Evolutionary conservation across 768 basidiomycete genomes (phyloP), one percentile per base, ranked within the genome.

Genomic region (Phanerodontia chrysosporium): DNA sequence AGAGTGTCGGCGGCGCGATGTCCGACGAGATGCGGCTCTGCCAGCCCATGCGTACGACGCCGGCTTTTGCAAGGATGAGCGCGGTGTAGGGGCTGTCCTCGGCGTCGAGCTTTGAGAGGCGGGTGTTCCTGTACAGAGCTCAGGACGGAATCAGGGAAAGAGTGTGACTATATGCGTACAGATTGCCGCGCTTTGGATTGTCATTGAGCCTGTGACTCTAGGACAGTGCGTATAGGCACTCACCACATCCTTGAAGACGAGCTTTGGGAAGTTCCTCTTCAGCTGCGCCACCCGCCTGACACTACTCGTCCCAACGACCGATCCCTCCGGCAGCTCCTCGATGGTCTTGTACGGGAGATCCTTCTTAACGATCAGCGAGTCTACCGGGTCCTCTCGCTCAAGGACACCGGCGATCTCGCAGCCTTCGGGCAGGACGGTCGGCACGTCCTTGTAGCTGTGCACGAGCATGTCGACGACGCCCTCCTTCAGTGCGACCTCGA

Each of bases 251-350:
- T 86, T 75, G 71, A 97, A 97, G 55, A 82, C 78, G 55, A 99
- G 76, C 48, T 78, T 72, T 0, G 92, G 91, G 73, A 83, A 95
- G 56, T 77, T 81, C 64, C 89, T 80, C 73, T 86, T 87, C 61
- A 98, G 70, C 72, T 98, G 95, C 7, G 97, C 96, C 28, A 96
- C 87, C 59, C 97, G 76, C 52, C 97, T 81, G 30, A 99, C 92
- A 72, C 92, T 95, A 66, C 92, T 92, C 45, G 97, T 98, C 14
- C 97, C 97, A n/a, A 99, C 85, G 9, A 95, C 89, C 65, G 87
- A 89, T 10, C 94, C 95, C 13, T 81, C 81, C 1, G 96, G 95
- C 44, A 98, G 69, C 30, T 98, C 95, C 30, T 86, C 87, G 49
- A 99, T 73, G 1, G 69, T 80, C 69, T 80, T 89, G 80, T 88